These are phyloP conservation scores for Thalia dealbata DNA, from an alignment of 176 grass and related monocot species.

Conservation along the genomic window DNA sequence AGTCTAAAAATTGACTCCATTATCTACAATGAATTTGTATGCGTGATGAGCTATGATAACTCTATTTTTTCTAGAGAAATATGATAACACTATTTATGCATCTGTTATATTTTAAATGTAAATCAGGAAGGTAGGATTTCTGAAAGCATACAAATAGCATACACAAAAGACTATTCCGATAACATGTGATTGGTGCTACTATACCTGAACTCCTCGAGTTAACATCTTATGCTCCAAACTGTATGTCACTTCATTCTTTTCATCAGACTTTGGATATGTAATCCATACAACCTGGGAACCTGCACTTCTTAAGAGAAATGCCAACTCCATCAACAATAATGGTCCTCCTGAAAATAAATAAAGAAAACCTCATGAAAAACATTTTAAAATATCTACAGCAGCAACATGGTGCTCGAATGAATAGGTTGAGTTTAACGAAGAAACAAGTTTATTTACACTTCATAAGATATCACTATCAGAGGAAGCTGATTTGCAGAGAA, in stretches of 20 bases:
- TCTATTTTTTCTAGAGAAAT: too few relatives aligned
- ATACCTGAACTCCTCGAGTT: conserved; percentile 70
- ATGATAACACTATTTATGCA: background rate
- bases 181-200: background rate
- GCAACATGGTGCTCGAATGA: background rate
- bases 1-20: background rate
- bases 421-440: background rate
- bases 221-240: conserved; percentile 90
- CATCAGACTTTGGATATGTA: conserved; percentile 70
- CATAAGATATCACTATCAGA: background rate
- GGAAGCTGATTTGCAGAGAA: background rate
- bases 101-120: background rate
- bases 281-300: conserved; percentile 74
- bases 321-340: conserved; percentile 81
- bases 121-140: background rate
- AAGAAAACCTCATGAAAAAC: background rate
- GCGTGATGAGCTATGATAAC: background rate
- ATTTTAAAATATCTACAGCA: background rate
- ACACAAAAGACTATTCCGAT: too few relatives aligned
- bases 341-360: conserved; percentile 91
- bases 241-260: conserved; percentile 54
- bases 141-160: background rate
- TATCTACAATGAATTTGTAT: background rate
- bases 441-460: background rate
- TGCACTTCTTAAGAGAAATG: conserved; percentile 68